Conservation (phyloP, 2,329 filamentous ascomycete genomes). For the Colletotrichum gloeosporioides region DNA sequence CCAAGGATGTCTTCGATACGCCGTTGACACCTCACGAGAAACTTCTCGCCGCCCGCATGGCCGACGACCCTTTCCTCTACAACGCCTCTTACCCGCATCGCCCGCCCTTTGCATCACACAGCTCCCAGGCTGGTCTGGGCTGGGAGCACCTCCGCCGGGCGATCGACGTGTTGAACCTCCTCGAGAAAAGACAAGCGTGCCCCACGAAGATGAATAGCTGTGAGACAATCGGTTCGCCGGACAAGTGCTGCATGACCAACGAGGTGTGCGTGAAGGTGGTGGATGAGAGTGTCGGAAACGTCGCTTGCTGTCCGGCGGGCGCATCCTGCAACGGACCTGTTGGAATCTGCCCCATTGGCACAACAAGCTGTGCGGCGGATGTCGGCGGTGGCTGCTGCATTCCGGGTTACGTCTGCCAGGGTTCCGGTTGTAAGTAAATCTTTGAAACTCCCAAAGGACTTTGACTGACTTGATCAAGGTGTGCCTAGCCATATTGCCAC, state of each 20-base stretch:
- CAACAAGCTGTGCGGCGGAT: constrained; percentile 67
- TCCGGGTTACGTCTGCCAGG: constrained; percentile 71
- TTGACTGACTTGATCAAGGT: constrained; percentile 30
- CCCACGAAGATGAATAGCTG: constrained; percentile 72
- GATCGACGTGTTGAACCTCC: constrained; percentile 48
- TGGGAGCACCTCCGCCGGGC: constrained; percentile 46
- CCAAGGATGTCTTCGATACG: constrained; percentile 20
- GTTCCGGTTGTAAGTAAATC: constrained; percentile 68
- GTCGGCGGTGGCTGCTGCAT: constrained; percentile 80
- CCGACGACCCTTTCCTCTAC: constrained; percentile 22
- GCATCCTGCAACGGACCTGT: constrained; percentile 68
- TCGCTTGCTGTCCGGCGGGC: constrained; percentile 78
- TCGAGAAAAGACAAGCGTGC: constrained; percentile 69
- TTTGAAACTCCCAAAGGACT: not conserved
- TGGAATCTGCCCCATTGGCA: constrained; percentile 63
- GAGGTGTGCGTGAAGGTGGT: constrained; percentile 70
- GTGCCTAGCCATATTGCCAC: constrained; percentile 33
- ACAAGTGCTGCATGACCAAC: constrained; percentile 74
- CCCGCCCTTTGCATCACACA: constrained; percentile 58
- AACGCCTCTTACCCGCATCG: constrained; percentile 38
- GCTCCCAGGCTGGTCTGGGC: constrained; percentile 27
- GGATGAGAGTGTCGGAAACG: constrained; percentile 67
- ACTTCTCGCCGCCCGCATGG: constrained; percentile 34
- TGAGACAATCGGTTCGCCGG: constrained; percentile 65
- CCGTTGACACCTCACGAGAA: constrained; percentile 31